Percentiles rank a stretch among this genome's conserved stretches.
These are phyloP conservation scores for Zymoseptoria tritici DNA, from an alignment of 2,329 filamentous ascomycete species.

Conservation along the genomic window DNA sequence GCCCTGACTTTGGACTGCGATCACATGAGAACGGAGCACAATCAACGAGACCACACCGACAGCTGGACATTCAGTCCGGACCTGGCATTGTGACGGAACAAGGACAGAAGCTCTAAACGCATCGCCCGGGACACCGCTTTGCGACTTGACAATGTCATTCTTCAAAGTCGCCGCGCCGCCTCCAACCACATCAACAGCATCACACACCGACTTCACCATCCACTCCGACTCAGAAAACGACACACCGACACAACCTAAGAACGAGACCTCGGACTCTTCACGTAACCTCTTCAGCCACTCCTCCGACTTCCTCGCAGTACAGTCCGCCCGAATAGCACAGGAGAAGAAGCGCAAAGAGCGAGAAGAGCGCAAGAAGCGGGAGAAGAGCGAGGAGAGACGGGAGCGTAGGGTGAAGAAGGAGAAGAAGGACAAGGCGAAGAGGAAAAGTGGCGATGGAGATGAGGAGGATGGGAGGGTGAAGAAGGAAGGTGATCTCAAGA, in stretches of 20 bases:
- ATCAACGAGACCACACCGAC: background rate
- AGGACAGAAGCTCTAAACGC: background rate
- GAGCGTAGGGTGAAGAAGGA: constrained; percentile 22
- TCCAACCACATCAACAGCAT: background rate
- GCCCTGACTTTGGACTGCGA: background rate
- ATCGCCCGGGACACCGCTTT: background rate
- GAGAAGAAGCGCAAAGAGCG: constrained; percentile 25
- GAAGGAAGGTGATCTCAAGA: constrained; percentile 15
- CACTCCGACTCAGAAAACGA: background rate
- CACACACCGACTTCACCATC: background rate
- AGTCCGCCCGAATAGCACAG: constrained; percentile 11
- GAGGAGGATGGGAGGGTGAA: constrained; percentile 1
- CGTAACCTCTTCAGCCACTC: constrained; percentile 39
- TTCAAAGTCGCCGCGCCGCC: background rate
- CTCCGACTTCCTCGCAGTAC: constrained; percentile 30
- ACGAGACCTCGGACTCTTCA: constrained; percentile 11
- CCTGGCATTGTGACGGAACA: background rate
- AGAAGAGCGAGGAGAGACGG: constrained; percentile 21
- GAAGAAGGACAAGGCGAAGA: constrained; percentile 20
- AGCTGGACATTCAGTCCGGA: background rate
- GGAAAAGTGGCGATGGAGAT: constrained; percentile 20
- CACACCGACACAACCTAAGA: background rate
- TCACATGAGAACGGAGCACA: background rate
- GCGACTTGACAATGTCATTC: background rate
- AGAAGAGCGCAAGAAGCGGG: constrained; percentile 22